Percentiles rank a stretch among this genome's conserved stretches.
Evolutionary conservation across 352 stramenopile species (phyloP).

Genomic region (Phytopythium oedochilum): DNA sequence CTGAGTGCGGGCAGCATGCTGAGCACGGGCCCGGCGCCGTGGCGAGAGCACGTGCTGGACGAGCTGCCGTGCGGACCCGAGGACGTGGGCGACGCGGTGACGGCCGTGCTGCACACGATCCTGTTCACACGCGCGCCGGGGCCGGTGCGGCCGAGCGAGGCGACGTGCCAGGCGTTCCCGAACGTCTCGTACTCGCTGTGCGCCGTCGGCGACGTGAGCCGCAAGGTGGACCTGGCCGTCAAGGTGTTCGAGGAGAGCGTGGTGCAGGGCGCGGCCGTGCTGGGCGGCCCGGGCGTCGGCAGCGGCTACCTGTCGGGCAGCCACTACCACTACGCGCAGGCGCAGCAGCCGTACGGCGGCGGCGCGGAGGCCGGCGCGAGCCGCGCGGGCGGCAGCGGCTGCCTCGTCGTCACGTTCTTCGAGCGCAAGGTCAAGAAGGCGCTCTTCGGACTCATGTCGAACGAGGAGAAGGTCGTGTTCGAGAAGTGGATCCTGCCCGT

Average conservation of each 20-base stretch:
- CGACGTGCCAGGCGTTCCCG: conserved; percentile 71
- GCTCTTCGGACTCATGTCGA: conserved; percentile 80
- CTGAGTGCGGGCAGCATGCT: conserved; percentile 3
- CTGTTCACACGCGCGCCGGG: conserved; percentile 75
- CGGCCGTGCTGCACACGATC: conserved; percentile 73
- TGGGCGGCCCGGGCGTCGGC: not conserved
- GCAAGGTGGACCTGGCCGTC: conserved; percentile 74
- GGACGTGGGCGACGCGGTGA: conserved; percentile 61
- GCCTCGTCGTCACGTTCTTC: conserved; percentile 70
- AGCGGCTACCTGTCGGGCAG: conserved; percentile 12
- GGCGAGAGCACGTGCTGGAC: conserved; percentile 65
- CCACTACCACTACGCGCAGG: conserved; percentile 6
- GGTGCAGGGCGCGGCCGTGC: conserved; percentile 1
- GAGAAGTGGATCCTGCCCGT: conserved; percentile 81
- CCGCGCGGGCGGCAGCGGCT: conserved; percentile 30
- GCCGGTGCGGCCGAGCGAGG: conserved; percentile 65
- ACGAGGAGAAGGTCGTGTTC: conserved; percentile 83
- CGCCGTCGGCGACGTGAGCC: conserved; percentile 68
- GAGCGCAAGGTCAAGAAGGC: conserved; percentile 80
- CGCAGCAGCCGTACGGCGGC: conserved; percentile 21
- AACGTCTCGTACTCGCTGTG: conserved; percentile 75
- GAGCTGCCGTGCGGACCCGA: conserved; percentile 48
- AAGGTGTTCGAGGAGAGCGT: conserved; percentile 56
- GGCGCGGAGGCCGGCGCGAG: conserved; percentile 13
- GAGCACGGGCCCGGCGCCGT: conserved; percentile 11